Evolutionary conservation across 148 eudicot genomes (phyloP).

Genomic region (Vaccinium darrowii): DNA sequence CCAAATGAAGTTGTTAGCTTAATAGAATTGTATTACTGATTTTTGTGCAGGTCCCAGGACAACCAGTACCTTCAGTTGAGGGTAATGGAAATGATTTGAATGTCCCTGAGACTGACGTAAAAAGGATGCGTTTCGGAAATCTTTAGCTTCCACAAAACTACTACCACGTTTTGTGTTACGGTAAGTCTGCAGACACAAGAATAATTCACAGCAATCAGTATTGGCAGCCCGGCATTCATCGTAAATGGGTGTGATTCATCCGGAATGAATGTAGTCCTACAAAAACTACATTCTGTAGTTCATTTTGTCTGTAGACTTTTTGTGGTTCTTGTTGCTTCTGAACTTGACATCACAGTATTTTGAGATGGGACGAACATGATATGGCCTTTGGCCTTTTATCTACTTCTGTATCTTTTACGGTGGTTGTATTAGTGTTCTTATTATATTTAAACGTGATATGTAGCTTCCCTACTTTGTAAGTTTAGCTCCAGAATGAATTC

Average conservation of each 20-base stretch:
- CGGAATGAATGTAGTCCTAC: background rate
- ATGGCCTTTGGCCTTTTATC: background rate
- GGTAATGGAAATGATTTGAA: slow-evolving; percentile 61
- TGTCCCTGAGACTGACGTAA: slow-evolving; percentile 84
- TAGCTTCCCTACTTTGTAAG: background rate
- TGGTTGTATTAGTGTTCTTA: background rate
- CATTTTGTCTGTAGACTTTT: background rate
- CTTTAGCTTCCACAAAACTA: background rate
- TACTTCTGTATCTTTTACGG: background rate
- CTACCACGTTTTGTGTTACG: background rate
- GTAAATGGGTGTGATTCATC: background rate
- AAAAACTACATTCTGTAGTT: background rate
- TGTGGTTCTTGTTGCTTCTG: background rate
- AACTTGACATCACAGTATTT: background rate
- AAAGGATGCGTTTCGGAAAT: slow-evolving; percentile 52
- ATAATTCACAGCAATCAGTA: background rate
- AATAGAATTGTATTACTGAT: background rate
- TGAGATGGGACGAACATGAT: background rate
- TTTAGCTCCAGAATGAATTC: background rate
- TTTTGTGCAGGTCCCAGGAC: slow-evolving; percentile 35
- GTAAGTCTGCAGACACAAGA: background rate
- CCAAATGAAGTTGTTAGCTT: background rate
- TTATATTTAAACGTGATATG: background rate
- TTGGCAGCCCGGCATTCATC: background rate
- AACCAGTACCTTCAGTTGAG: slow-evolving; percentile 19